These are phyloP conservation scores for Xylariaceae sp. DNA, from an alignment of 2,329 filamentous ascomycete genomes.

Conservation along the genomic window DNA sequence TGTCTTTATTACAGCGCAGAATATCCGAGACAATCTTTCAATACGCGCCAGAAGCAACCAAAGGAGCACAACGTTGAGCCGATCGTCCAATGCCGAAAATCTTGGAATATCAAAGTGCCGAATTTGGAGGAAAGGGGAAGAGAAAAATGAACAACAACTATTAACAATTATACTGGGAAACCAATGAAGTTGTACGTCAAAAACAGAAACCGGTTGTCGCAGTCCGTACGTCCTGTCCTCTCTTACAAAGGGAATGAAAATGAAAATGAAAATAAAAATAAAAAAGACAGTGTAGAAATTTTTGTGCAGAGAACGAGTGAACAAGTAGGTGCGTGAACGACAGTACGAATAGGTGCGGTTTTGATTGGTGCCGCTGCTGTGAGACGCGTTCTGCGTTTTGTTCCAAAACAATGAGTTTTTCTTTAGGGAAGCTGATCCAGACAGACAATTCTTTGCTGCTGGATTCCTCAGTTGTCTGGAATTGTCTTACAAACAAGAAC, in stretches of 20 bases:
- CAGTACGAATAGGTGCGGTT: neutral
- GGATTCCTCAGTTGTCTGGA: conserved; percentile 26
- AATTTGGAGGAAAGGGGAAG: neutral
- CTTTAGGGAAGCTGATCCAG: conserved; percentile 23
- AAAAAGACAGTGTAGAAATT: conserved; percentile 1
- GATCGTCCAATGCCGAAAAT: neutral
- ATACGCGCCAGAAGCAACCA: neutral
- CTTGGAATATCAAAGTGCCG: neutral
- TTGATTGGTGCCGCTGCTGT: conserved; percentile 6
- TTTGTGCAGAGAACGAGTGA: conserved; percentile 11
- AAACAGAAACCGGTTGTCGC: conserved; percentile 15
- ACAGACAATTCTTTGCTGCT: conserved; percentile 10
- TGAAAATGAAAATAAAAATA: conserved; percentile 5
- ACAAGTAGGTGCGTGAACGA: conserved; percentile 21
- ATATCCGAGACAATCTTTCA: neutral
- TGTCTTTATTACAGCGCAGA: neutral
- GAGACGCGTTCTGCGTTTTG: conserved; percentile 29
- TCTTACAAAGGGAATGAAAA: conserved; percentile 3
- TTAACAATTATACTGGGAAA: conserved; percentile 25
- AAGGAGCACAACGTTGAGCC: neutral
- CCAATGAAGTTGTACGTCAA: conserved; percentile 11
- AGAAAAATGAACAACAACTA: conserved; percentile 1
- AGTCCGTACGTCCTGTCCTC: conserved; percentile 4
- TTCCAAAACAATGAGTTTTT: conserved; percentile 24
- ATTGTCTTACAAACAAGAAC: conserved; percentile 30